Evolutionary conservation across 192 early-diverging fungal species (phyloP).

Genomic region (Linnemannia zychae): DNA sequence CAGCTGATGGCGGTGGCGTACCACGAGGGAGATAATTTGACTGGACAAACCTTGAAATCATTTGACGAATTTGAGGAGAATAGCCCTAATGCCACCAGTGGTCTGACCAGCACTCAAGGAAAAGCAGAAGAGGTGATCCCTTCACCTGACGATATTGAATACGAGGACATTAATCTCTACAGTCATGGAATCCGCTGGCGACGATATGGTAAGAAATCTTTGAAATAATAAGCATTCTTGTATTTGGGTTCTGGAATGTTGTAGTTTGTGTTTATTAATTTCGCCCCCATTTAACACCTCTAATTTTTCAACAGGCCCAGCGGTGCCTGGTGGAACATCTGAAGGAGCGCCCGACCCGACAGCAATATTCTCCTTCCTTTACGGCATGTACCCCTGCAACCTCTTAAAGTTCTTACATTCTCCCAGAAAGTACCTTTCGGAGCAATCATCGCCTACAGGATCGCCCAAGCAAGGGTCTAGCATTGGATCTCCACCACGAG

Average conservation of each 20-base stretch:
- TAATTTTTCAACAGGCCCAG: slow-evolving; percentile 26
- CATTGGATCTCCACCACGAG: not conserved
- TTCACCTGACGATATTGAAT: slow-evolving; percentile 21
- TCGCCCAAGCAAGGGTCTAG: slow-evolving; percentile 35
- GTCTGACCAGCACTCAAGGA: not conserved
- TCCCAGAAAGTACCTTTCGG: slow-evolving; percentile 55
- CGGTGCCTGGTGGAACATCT: slow-evolving; percentile 28
- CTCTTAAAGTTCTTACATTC: slow-evolving; percentile 63
- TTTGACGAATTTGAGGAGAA: slow-evolving; percentile 48
- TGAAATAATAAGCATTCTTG: not conserved
- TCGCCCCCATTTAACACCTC: not conserved
- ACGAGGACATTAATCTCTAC: slow-evolving; percentile 36
- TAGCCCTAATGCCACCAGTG: not conserved
- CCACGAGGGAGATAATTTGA: slow-evolving; percentile 28
- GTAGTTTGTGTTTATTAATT: not conserved
- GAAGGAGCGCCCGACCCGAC: slow-evolving; percentile 66
- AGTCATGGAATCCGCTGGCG: slow-evolving; percentile 48
- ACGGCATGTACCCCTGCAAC: slow-evolving; percentile 70
- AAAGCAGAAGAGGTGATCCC: not conserved
- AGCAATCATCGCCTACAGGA: slow-evolving; percentile 24
- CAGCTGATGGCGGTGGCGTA: slow-evolving; percentile 48
- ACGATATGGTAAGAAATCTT: slow-evolving; percentile 43
- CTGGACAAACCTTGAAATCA: slow-evolving; percentile 42
- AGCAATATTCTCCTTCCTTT: slow-evolving; percentile 69
- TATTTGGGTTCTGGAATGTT: not conserved